phyloP scores from a whole-genome alignment of 78 protist species.

The Monosiga brevicollis region DNA sequence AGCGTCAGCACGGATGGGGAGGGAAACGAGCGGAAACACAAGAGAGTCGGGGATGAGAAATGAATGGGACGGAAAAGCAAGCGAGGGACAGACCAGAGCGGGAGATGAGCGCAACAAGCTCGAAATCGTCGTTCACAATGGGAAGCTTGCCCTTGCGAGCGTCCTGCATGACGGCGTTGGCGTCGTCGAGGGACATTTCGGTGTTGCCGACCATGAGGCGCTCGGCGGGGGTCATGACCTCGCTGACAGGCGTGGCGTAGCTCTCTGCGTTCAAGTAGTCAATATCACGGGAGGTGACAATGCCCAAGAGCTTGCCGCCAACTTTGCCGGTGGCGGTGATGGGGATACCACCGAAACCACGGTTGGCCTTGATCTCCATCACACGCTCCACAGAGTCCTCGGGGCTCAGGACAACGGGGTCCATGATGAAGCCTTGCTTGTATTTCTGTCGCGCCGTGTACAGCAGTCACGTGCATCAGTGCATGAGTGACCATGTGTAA shows the following conservation, averaged over 20 bases:
- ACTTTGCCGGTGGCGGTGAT: slow-evolving; percentile 62
- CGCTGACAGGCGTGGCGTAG: slow-evolving; percentile 31
- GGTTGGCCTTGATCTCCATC: slow-evolving; percentile 36
- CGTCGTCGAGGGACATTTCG: slow-evolving; percentile 59
- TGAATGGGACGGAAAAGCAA: no score
- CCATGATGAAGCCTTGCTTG: slow-evolving; percentile 72
- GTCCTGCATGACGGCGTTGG: slow-evolving; percentile 49
- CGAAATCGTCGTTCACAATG: slow-evolving; percentile 57
- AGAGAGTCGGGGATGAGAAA: no score
- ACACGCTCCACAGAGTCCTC: slow-evolving; percentile 45
- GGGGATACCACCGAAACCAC: slow-evolving; percentile 83
- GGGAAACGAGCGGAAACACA: no score
- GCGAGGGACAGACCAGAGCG: no score
- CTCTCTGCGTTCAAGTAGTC: slow-evolving; percentile 50
- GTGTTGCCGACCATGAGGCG: slow-evolving; percentile 33
- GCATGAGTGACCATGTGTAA: not conserved
- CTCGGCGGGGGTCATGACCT: slow-evolving; percentile 1
- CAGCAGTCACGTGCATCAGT: not conserved
- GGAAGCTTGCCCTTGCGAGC: slow-evolving; percentile 71
- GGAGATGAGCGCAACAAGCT: slow-evolving; percentile 58
- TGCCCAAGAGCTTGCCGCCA: slow-evolving; percentile 68
- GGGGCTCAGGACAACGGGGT: slow-evolving; percentile 67
- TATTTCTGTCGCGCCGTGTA: not conserved
- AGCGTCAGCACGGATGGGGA: no score
- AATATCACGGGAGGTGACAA: slow-evolving; percentile 76